phyloP scores from a whole-genome alignment of 1,284 basidiomycete species.

The Somion occarium region DNA sequence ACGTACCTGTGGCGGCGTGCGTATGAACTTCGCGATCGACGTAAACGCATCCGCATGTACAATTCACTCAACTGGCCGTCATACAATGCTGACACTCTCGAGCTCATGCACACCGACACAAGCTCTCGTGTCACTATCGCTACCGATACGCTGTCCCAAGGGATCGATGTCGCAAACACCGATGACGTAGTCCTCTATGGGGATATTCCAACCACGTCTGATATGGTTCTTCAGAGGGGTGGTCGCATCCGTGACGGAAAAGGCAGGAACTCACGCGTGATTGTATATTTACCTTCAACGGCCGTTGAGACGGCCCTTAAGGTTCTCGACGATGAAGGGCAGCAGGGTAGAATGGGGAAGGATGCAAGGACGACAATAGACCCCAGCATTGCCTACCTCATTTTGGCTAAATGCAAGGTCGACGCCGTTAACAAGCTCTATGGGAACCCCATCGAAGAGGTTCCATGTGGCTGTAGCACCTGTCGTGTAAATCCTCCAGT shows the following conservation, averaged over 20 bases:
- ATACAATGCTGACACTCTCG: conserved; percentile 13
- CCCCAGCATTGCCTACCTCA: neutral
- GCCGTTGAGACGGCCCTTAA: neutral
- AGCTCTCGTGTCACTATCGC: conserved; percentile 13
- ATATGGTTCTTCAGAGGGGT: conserved; percentile 7
- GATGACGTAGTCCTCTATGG: conserved; percentile 8
- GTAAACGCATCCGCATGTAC: conserved; percentile 12
- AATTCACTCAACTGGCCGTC: conserved; percentile 12
- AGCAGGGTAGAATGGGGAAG: neutral
- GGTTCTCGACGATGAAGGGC: neutral
- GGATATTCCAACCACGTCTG: neutral
- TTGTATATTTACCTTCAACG: conserved; percentile 2
- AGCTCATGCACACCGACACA: conserved; percentile 9
- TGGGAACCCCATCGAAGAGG: neutral
- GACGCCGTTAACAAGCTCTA: neutral
- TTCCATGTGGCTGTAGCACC: neutral
- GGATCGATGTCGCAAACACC: conserved; percentile 15
- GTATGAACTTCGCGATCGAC: neutral
- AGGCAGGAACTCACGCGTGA: conserved; percentile 1
- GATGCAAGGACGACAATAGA: neutral
- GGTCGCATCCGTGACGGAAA: conserved; percentile 4
- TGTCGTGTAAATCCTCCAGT: neutral
- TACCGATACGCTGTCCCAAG: conserved; percentile 15
- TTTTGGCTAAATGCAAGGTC: neutral
- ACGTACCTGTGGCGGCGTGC: conserved; percentile 9